Evolutionary conservation across 768 basidiomycete genomes (phyloP).

Genomic region (Dictyophora rubrovolvata): DNA sequence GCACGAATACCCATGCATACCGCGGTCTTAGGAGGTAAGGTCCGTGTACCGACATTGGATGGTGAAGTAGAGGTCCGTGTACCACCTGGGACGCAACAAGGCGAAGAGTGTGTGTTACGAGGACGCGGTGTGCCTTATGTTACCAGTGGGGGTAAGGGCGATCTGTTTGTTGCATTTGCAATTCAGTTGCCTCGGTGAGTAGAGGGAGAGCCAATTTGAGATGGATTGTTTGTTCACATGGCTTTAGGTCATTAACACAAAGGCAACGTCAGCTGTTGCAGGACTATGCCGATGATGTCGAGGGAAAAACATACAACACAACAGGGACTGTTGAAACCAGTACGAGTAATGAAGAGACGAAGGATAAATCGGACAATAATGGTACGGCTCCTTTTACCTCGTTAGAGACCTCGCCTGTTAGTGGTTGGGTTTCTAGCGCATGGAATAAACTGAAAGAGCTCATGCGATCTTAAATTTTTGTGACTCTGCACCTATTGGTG

Average conservation of each 20-base stretch:
- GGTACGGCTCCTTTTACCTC: slow-evolving; percentile 68
- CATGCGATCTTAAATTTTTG: slow-evolving; percentile 32
- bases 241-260: slow-evolving; percentile 61
- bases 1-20: slow-evolving; percentile 84
- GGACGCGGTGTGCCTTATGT: slow-evolving; percentile 69
- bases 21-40: slow-evolving; percentile 87
- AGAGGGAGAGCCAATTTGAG: slow-evolving; percentile 1
- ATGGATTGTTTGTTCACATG: background rate
- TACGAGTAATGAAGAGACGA: background rate
- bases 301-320: slow-evolving; percentile 39
- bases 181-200: slow-evolving; percentile 84
- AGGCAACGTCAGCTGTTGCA: slow-evolving; percentile 83
- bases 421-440: slow-evolving; percentile 60
- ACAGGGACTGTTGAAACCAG: background rate
- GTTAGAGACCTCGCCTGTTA: slow-evolving; percentile 37
- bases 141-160: slow-evolving; percentile 54
- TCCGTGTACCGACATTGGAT: slow-evolving; percentile 88
- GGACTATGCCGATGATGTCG: slow-evolving; percentile 87
- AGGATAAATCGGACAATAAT: slow-evolving; percentile 35
- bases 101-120: slow-evolving; percentile 93
- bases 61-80: slow-evolving; percentile 93
- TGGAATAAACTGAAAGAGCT: slow-evolving; percentile 61
- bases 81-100: slow-evolving; percentile 88
- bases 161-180: slow-evolving; percentile 81
- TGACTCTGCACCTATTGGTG: slow-evolving; percentile 2